Percentiles rank a stretch among this genome's conserved stretches.
These are phyloP conservation scores for Poronia punctata DNA, from an alignment of 495 filamentous ascomycete genomes.

Conservation along the genomic window DNA sequence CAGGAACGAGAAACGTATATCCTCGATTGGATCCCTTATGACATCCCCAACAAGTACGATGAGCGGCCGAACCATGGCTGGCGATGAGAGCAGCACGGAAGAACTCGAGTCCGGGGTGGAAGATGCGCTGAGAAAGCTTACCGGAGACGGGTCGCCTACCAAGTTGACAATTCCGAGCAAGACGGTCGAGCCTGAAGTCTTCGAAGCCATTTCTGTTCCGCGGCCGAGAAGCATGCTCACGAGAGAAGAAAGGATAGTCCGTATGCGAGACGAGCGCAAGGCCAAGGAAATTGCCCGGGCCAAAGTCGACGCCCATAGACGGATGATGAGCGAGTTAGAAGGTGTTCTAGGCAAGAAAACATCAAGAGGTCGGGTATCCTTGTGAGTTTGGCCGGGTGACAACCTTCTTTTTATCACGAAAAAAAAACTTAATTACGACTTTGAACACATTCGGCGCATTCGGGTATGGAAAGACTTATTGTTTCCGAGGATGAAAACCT, in stretches of 20 bases:
- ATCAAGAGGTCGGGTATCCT: slow-evolving; percentile 18
- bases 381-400: slow-evolving; percentile 11
- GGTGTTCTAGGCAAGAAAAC: slow-evolving; percentile 23
- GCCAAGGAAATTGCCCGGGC: slow-evolving; percentile 60
- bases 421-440: slow-evolving; percentile 8
- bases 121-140: slow-evolving; percentile 70
- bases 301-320: slow-evolving; percentile 68
- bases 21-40: slow-evolving; percentile 58
- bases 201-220: slow-evolving; percentile 80
- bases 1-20: slow-evolving; percentile 59
- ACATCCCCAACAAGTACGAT: slow-evolving; percentile 74
- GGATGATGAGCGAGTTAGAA: slow-evolving; percentile 78
- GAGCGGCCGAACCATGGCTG: slow-evolving; percentile 76
- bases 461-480: slow-evolving; percentile 6
- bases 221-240: slow-evolving; percentile 67
- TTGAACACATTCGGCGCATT: slow-evolving; percentile 6
- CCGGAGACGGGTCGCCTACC: slow-evolving; percentile 51
- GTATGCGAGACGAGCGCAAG: slow-evolving; percentile 81
- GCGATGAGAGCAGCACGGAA: slow-evolving; percentile 54
- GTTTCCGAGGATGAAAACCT: background rate
- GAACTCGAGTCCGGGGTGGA: slow-evolving; percentile 20
- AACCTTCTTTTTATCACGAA: background rate
- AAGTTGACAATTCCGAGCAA: slow-evolving; percentile 19
- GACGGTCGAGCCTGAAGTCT: slow-evolving; percentile 68
- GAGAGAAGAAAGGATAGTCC: slow-evolving; percentile 79